Conservation (phyloP, 495 filamentous ascomycete species). For the Opeltia flavorubescens region DNA sequence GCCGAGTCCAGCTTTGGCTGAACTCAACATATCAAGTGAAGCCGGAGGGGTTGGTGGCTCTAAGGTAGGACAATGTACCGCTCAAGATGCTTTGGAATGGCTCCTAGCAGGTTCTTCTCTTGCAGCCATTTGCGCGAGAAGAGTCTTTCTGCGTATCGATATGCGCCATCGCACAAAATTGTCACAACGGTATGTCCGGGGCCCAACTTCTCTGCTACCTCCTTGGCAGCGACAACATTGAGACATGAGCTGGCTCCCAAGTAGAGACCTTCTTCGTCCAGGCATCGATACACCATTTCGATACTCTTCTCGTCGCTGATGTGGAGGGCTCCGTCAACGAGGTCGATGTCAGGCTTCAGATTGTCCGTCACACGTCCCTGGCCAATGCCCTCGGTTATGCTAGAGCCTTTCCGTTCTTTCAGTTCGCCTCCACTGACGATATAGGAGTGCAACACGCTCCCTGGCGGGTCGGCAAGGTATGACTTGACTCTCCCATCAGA, state of each 20-base stretch:
- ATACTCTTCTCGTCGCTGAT: constrained; percentile 89
- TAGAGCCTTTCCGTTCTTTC: constrained; percentile 65
- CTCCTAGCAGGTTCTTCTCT: constrained; percentile 64
- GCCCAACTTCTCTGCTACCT: constrained; percentile 82
- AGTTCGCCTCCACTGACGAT: constrained; percentile 75
- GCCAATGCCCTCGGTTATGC: constrained; percentile 95
- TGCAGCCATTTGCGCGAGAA: constrained; percentile 83
- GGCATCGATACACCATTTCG: constrained; percentile 93
- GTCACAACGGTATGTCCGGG: constrained; percentile 87
- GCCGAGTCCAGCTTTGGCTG: too few relatives aligned
- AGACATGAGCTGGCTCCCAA: constrained; percentile 85
- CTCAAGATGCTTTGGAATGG: constrained; percentile 73
- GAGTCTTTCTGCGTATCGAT: constrained; percentile 85
- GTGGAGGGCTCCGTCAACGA: constrained; percentile 74
- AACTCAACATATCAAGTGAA: too few relatives aligned
- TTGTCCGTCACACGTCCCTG: constrained; percentile 97
- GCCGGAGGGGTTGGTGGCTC: too few relatives aligned
- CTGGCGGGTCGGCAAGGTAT: constrained; percentile 87
- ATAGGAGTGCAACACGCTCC: constrained; percentile 82
- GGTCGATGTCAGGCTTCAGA: constrained; percentile 65
- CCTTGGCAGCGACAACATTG: constrained; percentile 91
- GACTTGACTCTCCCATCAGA: constrained; percentile 72
- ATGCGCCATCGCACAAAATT: constrained; percentile 86
- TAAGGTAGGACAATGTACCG: constrained; percentile 89
- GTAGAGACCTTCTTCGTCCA: constrained; percentile 94